Conservation (phyloP, 1,139 yeast genomes). For the Debaryomycetaceae sp. region DNA sequence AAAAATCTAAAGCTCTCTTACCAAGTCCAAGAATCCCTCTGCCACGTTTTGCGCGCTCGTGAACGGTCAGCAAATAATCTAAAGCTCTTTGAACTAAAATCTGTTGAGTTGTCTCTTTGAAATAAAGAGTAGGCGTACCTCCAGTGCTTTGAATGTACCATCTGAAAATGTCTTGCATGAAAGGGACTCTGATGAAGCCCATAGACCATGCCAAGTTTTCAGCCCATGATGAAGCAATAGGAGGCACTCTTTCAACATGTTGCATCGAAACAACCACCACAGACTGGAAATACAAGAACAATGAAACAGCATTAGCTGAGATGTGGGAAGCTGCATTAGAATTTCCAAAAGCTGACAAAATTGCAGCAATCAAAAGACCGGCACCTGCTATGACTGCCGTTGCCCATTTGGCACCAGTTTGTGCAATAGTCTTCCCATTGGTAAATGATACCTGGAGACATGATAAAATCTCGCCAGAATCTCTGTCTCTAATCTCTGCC, state of each 20-base stretch:
- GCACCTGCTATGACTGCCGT: slow-evolving; percentile 77
- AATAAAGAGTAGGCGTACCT: slow-evolving; percentile 61
- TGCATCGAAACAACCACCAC: slow-evolving; percentile 73
- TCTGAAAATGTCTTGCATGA: slow-evolving; percentile 74
- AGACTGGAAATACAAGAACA: slow-evolving; percentile 73
- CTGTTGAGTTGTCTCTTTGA: slow-evolving; percentile 55
- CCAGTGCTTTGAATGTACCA: slow-evolving; percentile 84
- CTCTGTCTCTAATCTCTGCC: slow-evolving; percentile 37
- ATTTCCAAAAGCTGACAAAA: slow-evolving; percentile 70
- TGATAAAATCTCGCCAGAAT: slow-evolving; percentile 46
- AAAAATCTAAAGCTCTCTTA: slow-evolving; percentile 28
- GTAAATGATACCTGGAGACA: slow-evolving; percentile 69
- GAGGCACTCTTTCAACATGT: slow-evolving; percentile 70
- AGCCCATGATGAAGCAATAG: slow-evolving; percentile 78
- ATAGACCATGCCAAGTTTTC: slow-evolving; percentile 83
- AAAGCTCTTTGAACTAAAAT: slow-evolving; percentile 66
- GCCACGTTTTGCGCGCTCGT: slow-evolving; percentile 14
- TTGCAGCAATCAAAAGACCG: slow-evolving; percentile 67
- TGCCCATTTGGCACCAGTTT: slow-evolving; percentile 79
- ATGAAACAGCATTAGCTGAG: slow-evolving; percentile 70
- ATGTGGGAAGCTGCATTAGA: slow-evolving; percentile 77
- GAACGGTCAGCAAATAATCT: slow-evolving; percentile 21
- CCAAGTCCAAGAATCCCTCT: slow-evolving; percentile 5
- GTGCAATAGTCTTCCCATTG: slow-evolving; percentile 73
- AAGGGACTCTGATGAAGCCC: slow-evolving; percentile 66